These are phyloP conservation scores for Lophiotrema nucula DNA, from an alignment of 495 filamentous ascomycete genomes.

Conservation along the genomic window DNA sequence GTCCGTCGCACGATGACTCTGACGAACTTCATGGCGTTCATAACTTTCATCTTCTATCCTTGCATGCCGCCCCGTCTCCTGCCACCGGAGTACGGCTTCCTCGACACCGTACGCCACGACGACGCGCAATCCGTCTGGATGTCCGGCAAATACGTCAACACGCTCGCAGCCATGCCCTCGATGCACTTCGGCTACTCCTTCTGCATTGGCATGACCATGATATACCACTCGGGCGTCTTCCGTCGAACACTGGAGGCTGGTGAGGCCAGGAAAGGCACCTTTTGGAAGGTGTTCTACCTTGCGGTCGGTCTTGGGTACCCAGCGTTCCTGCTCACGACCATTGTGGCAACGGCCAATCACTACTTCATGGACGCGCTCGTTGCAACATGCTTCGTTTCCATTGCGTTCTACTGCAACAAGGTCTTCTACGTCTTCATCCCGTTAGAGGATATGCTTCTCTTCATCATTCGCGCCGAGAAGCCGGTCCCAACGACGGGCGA, in stretches of 20 bases:
- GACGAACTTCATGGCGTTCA: constrained; percentile 61
- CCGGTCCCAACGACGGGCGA: constrained; percentile 57
- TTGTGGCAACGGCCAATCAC: constrained; percentile 67
- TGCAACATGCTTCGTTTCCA: constrained; percentile 51
- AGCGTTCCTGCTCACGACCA: constrained; percentile 56
- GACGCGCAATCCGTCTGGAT: constrained; percentile 60
- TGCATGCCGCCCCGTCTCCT: constrained; percentile 66
- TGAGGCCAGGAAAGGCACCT: constrained; percentile 43
- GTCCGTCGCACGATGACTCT: constrained; percentile 63
- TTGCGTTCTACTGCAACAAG: constrained; percentile 51
- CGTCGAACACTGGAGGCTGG: constrained; percentile 47
- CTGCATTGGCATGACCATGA: constrained; percentile 57
- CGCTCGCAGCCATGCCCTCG: constrained; percentile 35
- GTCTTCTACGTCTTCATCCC: constrained; percentile 57
- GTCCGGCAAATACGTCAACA: constrained; percentile 39
- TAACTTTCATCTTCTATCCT: constrained; percentile 61
- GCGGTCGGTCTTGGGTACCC: constrained; percentile 57
- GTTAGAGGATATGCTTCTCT: constrained; percentile 56
- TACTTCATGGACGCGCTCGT: constrained; percentile 62
- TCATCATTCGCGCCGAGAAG: constrained; percentile 57
- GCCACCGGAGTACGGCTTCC: constrained; percentile 59
- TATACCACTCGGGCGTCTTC: constrained; percentile 60
- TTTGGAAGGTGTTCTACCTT: constrained; percentile 47
- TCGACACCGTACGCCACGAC: constrained; percentile 62
- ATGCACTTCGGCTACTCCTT: constrained; percentile 46